Base-by-base conservation (phyloP, 139 green algal genomes). In the Astrephomene gubernaculifera region DNA sequence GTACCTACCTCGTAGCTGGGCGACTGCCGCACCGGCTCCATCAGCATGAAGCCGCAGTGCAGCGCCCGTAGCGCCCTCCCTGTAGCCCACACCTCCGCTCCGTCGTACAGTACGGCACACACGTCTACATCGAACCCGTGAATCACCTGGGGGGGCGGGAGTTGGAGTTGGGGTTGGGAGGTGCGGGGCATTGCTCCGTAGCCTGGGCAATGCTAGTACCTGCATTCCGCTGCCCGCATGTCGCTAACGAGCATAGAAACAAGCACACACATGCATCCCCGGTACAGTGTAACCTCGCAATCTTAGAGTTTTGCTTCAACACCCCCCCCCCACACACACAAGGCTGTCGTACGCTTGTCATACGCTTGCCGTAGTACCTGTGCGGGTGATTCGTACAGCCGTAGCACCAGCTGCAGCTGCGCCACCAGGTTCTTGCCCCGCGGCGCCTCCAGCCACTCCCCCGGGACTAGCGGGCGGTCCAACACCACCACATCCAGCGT, bases 11-110 rank as follows among this genome's bases (percentile, higher is more conserved):
- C 65, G 65, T 72, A 72, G 65, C 65, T 72, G 65, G 65, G 65
- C n/a, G 65, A 72, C 65, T 72, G 65, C 33, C 65, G 65, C 31
- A 72, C 65, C 6, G 65, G 65, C 65, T 72, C 65, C 65, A 72
- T 31, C n/a, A 72, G 27, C 65, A 72, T 29, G 10, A 44, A 49
- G 65, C 65, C 33, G 33, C 33, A 25, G 65, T 72, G 65, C 65
- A 72, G 65, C 65, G 65, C 65, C n/a, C 65, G 65, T 31, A 72
- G 65, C 33, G 33, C 33, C n/a, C 65, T 29, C 14, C 35, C 31
- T 6, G 65, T 44, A 6, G 65, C 65, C 65, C 65, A 72, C 27
- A 72, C 65, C n/a, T 72, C 65, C 65, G 27, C 65, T 5, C 65
- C 65, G 65, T 72, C 65, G 35, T 49, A 72, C 65, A 72, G 65